These are phyloP conservation scores for Naematelia aurantialba DNA, from an alignment of 768 basidiomycete genomes.

Conservation along the genomic window DNA sequence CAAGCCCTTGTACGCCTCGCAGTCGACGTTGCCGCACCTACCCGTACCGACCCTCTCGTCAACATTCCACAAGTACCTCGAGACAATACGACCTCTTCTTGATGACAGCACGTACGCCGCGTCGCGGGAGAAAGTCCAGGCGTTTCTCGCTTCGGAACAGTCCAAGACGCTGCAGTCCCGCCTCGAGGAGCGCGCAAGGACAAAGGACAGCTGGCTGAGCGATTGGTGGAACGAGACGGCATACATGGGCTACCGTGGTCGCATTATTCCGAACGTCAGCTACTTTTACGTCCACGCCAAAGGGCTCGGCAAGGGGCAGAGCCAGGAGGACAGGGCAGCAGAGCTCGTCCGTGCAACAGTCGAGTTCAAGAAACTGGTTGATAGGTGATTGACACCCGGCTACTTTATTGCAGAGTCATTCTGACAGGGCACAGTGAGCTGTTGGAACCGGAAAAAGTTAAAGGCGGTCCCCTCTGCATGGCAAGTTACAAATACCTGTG, in stretches of 20 bases:
- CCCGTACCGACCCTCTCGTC: constrained; percentile 81
- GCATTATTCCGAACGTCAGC: constrained; percentile 85
- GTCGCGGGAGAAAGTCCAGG: constrained; percentile 61
- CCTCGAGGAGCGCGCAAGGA: constrained; percentile 67
- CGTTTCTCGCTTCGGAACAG: constrained; percentile 67
- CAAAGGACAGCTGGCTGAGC: constrained; percentile 74
- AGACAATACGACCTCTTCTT: constrained; percentile 73
- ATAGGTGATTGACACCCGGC: constrained; percentile 61
- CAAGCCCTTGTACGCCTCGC: constrained; percentile 64
- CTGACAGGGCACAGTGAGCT: constrained; percentile 57
- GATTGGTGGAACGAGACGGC: constrained; percentile 99
- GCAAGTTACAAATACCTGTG: constrained; percentile 89
- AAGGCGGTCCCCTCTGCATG: constrained; percentile 76
- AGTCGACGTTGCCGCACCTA: constrained; percentile 63
- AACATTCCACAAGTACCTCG: constrained; percentile 83
- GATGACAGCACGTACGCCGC: constrained; percentile 61
- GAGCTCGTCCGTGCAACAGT: constrained; percentile 77
- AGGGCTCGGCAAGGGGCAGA: constrained; percentile 53
- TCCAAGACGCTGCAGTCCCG: constrained; percentile 71
- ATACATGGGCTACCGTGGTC: constrained; percentile 81
- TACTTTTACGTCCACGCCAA: constrained; percentile 90
- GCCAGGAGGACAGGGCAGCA: constrained; percentile 72
- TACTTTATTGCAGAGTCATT: background rate
- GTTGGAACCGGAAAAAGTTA: constrained; percentile 81
- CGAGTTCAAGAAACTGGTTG: constrained; percentile 76